Percentiles rank a stretch among this genome's conserved stretches.
Evolutionary conservation across 345 rosid genomes (phyloP).

Genomic region (Camelina hispida): DNA sequence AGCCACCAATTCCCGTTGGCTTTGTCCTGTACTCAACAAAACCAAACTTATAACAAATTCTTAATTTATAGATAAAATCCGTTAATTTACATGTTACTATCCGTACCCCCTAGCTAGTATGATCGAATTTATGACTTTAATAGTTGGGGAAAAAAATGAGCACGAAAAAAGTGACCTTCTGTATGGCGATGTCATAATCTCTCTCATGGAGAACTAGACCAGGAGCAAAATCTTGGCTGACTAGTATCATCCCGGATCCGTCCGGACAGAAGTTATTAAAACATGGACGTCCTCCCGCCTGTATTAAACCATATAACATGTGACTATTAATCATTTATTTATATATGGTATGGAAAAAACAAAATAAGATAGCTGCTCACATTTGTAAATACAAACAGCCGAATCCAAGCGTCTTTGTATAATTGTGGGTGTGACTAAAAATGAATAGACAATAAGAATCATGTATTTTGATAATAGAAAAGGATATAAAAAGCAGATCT

Average conservation of each 20-base stretch:
- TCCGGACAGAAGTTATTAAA: background rate
- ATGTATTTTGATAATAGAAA: background rate
- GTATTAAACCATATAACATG: background rate
- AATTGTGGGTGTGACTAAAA: background rate
- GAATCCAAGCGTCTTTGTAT: background rate
- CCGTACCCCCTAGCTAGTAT: too few species aligned
- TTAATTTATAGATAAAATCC: too few species aligned
- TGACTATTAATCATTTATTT: background rate
- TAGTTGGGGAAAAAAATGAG: background rate
- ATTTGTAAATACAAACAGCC: background rate
- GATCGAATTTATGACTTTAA: background rate
- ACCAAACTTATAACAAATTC: too few species aligned
- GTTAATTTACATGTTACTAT: too few species aligned
- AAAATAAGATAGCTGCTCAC: background rate
- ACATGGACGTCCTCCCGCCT: conserved; percentile 6
- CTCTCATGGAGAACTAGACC: background rate
- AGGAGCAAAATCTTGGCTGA: background rate
- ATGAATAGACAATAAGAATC: background rate
- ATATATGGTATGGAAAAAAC: background rate
- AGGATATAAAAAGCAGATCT: background rate
- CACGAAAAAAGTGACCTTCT: background rate
- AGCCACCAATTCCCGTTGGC: background rate
- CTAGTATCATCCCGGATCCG: background rate
- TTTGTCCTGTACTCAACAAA: background rate
- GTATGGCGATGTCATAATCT: background rate